Conservation (phyloP, 2,329 filamentous ascomycete genomes). For the Stylonectria norvegica region DNA sequence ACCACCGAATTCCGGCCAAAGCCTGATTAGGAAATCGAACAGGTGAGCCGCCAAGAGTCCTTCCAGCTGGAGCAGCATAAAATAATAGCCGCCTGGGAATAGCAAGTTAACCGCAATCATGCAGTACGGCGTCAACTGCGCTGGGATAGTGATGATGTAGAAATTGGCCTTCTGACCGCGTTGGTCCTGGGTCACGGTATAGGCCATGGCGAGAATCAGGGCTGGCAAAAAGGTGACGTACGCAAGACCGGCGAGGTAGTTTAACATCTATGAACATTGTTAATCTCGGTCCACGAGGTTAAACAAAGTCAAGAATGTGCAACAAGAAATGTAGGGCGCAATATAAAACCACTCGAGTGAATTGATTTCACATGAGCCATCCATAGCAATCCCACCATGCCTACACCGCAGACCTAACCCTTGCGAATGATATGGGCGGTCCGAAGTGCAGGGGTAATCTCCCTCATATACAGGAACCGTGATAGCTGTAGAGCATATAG, state of each 20-base stretch:
- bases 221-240: slow-evolving; percentile 53
- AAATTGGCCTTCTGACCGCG: slow-evolving; percentile 72
- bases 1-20: slow-evolving; percentile 86
- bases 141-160: slow-evolving; percentile 78
- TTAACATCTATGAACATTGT: slow-evolving; percentile 29
- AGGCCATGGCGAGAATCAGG: slow-evolving; percentile 74
- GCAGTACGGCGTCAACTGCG: slow-evolving; percentile 75
- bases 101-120: slow-evolving; percentile 75
- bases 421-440: slow-evolving; percentile 65
- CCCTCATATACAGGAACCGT: slow-evolving; percentile 82
- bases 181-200: slow-evolving; percentile 84
- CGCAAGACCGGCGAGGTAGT: slow-evolving; percentile 31
- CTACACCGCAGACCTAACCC: slow-evolving; percentile 62
- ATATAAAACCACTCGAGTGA: slow-evolving; percentile 57
- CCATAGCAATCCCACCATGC: slow-evolving; percentile 74
- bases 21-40: slow-evolving; percentile 82
- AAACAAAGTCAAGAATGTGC: slow-evolving; percentile 9
- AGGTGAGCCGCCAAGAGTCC: slow-evolving; percentile 87
- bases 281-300: slow-evolving; percentile 16
- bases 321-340: slow-evolving; percentile 57
- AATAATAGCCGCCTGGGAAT: slow-evolving; percentile 52
- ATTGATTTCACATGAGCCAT: slow-evolving; percentile 63
- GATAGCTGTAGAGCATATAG: slow-evolving; percentile 63
- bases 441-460: slow-evolving; percentile 68
- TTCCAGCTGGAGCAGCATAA: slow-evolving; percentile 62